phyloP scores from a whole-genome alignment of 1,284 basidiomycete genomes.

The Cutaneotrichosporon cutaneum region DNA sequence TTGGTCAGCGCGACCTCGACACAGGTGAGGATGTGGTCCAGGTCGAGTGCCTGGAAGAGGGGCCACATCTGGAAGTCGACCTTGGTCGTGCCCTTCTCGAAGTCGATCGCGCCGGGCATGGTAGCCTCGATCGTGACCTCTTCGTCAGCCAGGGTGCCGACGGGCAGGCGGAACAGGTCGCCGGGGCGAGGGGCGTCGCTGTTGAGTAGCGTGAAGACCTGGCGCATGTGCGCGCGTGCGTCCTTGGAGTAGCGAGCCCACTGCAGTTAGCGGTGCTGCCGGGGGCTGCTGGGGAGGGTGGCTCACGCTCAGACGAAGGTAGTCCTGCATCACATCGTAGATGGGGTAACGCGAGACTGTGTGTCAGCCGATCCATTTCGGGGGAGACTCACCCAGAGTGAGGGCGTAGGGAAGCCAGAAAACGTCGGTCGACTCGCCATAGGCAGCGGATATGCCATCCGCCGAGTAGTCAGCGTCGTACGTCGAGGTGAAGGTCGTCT shows the following conservation, averaged over 20 bases:
- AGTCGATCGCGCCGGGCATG: conserved; percentile 55
- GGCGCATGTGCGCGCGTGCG: conserved; percentile 53
- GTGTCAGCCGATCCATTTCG: conserved; percentile 1
- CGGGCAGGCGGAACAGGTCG: conserved; percentile 54
- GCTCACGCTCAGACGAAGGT: conserved; percentile 65
- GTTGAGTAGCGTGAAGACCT: conserved; percentile 53
- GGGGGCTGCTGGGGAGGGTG: too few relatives aligned
- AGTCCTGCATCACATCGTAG: conserved; percentile 89
- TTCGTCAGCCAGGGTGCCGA: conserved; percentile 34
- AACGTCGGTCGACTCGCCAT: conserved; percentile 65
- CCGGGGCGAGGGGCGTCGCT: conserved; percentile 80
- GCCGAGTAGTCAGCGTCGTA: conserved; percentile 19
- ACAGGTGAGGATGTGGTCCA: conserved; percentile 90
- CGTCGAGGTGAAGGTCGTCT: conserved; percentile 23
- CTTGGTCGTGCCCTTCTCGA: conserved; percentile 51
- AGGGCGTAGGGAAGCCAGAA: conserved; percentile 91
- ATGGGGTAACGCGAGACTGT: conserved; percentile 84
- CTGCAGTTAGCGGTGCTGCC: conserved; percentile 49
- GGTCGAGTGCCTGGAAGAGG: conserved; percentile 86
- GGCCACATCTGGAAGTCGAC: conserved; percentile 90
- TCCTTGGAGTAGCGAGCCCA: conserved; percentile 93
- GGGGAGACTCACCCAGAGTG: conserved; percentile 54
- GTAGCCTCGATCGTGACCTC: conserved; percentile 38
- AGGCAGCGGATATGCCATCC: conserved; percentile 27
- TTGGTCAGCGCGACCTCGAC: conserved; percentile 92